Percentiles rank a stretch among this genome's conserved stretches.
These are phyloP conservation scores for Entomophthora muscae DNA, from an alignment of 371 early-diverging fungal genomes.

Conservation along the genomic window DNA sequence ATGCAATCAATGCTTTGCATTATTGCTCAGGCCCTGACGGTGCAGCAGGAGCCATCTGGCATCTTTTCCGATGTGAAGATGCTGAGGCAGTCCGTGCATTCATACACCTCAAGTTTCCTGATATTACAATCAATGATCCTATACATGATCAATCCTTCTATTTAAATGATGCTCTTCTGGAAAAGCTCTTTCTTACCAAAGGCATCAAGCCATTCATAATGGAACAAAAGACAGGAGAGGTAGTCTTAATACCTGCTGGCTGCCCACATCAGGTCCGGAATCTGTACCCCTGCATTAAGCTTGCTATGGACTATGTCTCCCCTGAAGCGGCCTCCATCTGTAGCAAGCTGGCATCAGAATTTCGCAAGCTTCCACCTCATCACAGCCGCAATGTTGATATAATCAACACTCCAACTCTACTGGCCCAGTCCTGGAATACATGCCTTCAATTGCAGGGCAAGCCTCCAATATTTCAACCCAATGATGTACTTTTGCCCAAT, in stretches of 20 bases:
- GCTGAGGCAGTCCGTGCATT: conserved; percentile 17
- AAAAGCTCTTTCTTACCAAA: conserved; percentile 16
- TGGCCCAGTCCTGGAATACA: conserved; percentile 9
- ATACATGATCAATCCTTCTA: conserved; percentile 41
- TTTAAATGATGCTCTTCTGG: conserved; percentile 23
- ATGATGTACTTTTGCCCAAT: not conserved
- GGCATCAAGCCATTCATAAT: conserved; percentile 30
- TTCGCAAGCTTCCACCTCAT: conserved; percentile 1
- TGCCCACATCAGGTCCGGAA: conserved; percentile 57
- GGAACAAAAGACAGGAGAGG: conserved; percentile 42
- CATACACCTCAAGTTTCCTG: not conserved
- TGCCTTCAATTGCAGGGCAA: not conserved
- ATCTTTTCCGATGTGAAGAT: conserved; percentile 33
- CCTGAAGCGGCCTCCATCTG: conserved; percentile 24
- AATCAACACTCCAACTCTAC: conserved; percentile 7
- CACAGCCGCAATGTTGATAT: conserved; percentile 10
- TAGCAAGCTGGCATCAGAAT: conserved; percentile 6
- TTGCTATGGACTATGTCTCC: conserved; percentile 52
- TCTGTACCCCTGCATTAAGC: conserved; percentile 34
- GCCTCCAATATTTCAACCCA: not conserved
- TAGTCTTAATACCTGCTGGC: conserved; percentile 60
- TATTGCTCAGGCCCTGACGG: conserved; percentile 1
- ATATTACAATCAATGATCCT: conserved; percentile 19
- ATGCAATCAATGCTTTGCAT: conserved; percentile 53
- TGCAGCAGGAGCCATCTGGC: conserved; percentile 38